Conservation (phyloP, 805 yeast genomes). For the Candida xyloterini region DNA sequence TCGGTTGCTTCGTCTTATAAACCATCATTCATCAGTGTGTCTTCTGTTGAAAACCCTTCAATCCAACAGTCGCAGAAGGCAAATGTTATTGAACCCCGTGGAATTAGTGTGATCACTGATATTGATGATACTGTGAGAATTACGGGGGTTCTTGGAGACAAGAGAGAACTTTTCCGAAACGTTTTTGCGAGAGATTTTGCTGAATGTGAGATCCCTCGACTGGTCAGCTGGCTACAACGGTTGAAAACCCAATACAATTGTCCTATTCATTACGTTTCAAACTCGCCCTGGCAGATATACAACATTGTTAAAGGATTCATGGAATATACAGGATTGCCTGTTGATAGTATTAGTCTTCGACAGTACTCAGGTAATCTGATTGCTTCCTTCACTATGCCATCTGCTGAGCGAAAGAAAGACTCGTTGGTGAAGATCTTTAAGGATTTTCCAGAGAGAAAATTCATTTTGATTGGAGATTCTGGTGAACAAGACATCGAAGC, state of each 20-base stretch:
- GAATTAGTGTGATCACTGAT: slow-evolving; percentile 80
- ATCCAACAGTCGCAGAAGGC: slow-evolving; percentile 46
- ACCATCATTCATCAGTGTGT: slow-evolving; percentile 59
- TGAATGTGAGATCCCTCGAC: slow-evolving; percentile 72
- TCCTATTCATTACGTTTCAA: slow-evolving; percentile 86
- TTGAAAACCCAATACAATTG: slow-evolving; percentile 42
- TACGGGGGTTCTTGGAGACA: slow-evolving; percentile 89
- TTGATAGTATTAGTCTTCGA: slow-evolving; percentile 82
- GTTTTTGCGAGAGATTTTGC: slow-evolving; percentile 64
- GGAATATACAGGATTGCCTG: slow-evolving; percentile 56
- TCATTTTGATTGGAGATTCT: slow-evolving; percentile 88
- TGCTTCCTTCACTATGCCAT: slow-evolving; percentile 81
- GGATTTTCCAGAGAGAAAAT: slow-evolving; percentile 76
- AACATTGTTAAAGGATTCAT: slow-evolving; percentile 58
- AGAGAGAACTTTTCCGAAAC: slow-evolving; percentile 75
- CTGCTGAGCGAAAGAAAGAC: slow-evolving; percentile 72
- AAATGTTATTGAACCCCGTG: slow-evolving; percentile 39
- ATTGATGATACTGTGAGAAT: slow-evolving; percentile 91
- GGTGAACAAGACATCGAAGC: slow-evolving; percentile 96
- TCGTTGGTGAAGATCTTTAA: slow-evolving; percentile 58
- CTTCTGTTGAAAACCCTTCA: slow-evolving; percentile 45
- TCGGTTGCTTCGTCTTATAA: slow-evolving; percentile 52
- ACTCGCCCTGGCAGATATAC: slow-evolving; percentile 90
- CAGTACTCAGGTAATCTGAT: slow-evolving; percentile 83
- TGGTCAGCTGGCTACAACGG: slow-evolving; percentile 67